Evolutionary conservation across 2,329 filamentous ascomycete genomes (phyloP).

Genomic region (Ophiostoma quercus): DNA sequence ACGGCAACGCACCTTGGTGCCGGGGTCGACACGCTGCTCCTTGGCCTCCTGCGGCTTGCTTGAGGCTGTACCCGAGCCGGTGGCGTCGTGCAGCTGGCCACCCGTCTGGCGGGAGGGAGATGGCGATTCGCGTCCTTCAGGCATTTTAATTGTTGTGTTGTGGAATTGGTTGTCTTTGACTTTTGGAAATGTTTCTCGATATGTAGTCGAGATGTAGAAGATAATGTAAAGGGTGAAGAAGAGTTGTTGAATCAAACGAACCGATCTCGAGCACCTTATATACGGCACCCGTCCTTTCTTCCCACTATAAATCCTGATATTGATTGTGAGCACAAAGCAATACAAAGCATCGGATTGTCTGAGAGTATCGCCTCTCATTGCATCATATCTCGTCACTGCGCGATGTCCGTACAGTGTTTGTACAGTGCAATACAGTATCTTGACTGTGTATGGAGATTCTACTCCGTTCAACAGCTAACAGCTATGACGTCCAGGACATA

Average conservation of each 20-base stretch:
- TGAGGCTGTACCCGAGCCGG: conserved; percentile 50
- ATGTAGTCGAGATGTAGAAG: neutral
- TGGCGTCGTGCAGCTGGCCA: conserved; percentile 55
- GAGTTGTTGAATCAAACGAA: neutral
- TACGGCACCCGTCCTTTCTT: conserved; percentile 1
- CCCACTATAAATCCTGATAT: conserved; percentile 11
- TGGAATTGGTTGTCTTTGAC: too few relatives aligned
- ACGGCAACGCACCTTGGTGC: conserved; percentile 18
- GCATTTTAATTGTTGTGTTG: conserved; percentile 47
- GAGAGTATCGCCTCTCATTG: conserved; percentile 13
- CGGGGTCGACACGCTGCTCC: conserved; percentile 14
- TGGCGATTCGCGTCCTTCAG: conserved; percentile 70
- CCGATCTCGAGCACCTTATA: neutral
- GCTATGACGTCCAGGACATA: neutral
- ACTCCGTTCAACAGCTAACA: neutral
- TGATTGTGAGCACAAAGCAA: neutral
- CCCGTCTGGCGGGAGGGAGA: conserved; percentile 63
- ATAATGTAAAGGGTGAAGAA: neutral
- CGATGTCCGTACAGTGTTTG: neutral
- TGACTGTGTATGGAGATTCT: neutral
- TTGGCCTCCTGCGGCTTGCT: conserved; percentile 48
- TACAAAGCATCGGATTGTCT: neutral
- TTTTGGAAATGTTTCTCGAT: too few relatives aligned
- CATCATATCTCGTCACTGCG: conserved; percentile 7
- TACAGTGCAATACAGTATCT: neutral